These are phyloP conservation scores for Penicillium soppii DNA, from an alignment of 495 filamentous ascomycete genomes.

Conservation along the genomic window DNA sequence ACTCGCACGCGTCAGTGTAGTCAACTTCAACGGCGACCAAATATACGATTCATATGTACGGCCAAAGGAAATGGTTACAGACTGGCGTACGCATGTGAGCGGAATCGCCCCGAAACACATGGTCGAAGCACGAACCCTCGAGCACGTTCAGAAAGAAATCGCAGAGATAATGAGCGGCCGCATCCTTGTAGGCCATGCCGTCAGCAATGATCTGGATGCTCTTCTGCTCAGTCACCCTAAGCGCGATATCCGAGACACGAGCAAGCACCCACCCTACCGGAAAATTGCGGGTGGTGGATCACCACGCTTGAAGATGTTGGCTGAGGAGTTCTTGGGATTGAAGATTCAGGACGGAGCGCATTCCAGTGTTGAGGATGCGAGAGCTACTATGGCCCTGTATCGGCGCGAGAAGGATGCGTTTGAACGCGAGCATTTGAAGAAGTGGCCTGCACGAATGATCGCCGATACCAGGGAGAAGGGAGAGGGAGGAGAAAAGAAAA, in stretches of 20 bases:
- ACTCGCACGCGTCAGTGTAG: conserved; percentile 80
- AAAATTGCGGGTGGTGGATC: conserved; percentile 74
- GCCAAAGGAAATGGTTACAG: conserved; percentile 72
- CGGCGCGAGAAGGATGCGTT: conserved; percentile 76
- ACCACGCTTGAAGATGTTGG: conserved; percentile 73
- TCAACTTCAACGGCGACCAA: conserved; percentile 88
- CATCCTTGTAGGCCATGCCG: conserved; percentile 85
- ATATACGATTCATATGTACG: conserved; percentile 89
- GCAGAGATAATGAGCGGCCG: conserved; percentile 68
- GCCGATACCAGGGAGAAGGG: conserved; percentile 38
- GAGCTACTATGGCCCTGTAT: conserved; percentile 86
- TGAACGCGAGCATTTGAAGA: conserved; percentile 71
- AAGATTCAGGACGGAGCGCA: conserved; percentile 80
- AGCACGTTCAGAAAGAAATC: conserved; percentile 71
- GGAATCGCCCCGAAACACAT: conserved; percentile 76
- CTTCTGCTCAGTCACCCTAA: conserved; percentile 74
- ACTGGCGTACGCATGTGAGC: conserved; percentile 84
- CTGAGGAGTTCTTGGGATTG: conserved; percentile 72
- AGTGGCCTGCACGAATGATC: conserved; percentile 52
- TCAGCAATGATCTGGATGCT: conserved; percentile 79
- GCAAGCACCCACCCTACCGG: conserved; percentile 69
- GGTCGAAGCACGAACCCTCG: conserved; percentile 63
- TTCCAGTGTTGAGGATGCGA: conserved; percentile 82
- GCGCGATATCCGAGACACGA: conserved; percentile 80
- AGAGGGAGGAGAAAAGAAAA: conserved; percentile 45